Evolutionary conservation across 495 filamentous ascomycete genomes (phyloP), one percentile per base, ranked within the genome.

Genomic region (Zalerion maritima): DNA sequence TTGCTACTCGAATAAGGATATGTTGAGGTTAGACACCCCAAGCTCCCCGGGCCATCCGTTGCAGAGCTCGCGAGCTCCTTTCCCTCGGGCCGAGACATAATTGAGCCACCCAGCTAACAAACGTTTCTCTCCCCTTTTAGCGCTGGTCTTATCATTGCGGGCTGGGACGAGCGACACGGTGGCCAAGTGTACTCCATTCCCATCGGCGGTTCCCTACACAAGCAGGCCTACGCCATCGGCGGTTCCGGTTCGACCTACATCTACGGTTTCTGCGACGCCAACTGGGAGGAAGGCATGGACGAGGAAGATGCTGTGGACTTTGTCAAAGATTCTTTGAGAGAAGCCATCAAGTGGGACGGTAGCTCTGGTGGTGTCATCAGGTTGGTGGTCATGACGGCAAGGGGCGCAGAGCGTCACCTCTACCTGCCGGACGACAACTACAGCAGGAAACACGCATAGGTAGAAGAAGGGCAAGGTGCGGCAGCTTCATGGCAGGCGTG

Each of bases 341-440:
- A 97, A 61, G 89, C 89, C 9, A 92, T 97, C 65, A 93, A 92
- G 58, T 96, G 89, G 89, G 89, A 97, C 52, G 87, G 89, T 24
- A 94, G 86, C 62, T 96, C 91, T 7, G 89, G 89, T 31, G 89
- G 91, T 52, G 89, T 97, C 26, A 97, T 97, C 48, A 73, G 89
- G 37, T 73, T 97, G 79, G 91, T 94, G 30, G 89, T 97, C 29
- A 56, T 97, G 60, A 97, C 89, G 31, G 57, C 59, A 48, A 66
- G 78, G 51, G 85, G 85, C n/a, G 85, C 85, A 3, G 67, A 80
- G 52, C 71, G 85, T 52, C 84, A 92, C 54, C 54, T 94, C 42
- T 94, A 92, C 52, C 61, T 93, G 48, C 85, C 85, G 28, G 83
- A 94, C 62, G 76, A 77, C 37, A 73, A 70, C 29, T 94, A 94